Percentiles rank a stretch among this genome's conserved stretches.
Conservation (phyloP, 805 yeast genomes). For the Starmerella lactis-condensi region DNA sequence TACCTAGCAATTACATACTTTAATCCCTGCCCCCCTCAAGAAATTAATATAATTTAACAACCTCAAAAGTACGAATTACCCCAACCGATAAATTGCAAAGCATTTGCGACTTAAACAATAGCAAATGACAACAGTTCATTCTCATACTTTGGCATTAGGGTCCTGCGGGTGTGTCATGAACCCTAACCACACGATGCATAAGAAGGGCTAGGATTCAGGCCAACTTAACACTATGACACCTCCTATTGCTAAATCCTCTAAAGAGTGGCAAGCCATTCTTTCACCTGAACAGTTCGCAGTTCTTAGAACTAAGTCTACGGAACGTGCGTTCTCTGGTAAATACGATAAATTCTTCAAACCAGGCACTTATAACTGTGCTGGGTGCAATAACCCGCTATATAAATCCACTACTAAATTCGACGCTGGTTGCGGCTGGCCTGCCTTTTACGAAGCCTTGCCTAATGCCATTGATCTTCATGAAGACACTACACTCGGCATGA, state of each 20-base stretch:
- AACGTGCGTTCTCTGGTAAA: constrained; percentile 46
- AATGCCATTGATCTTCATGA: constrained; percentile 45
- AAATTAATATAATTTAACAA: too few relatives aligned
- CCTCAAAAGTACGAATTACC: too few relatives aligned
- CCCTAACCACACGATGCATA: too few relatives aligned
- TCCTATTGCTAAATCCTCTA: constrained; percentile 25
- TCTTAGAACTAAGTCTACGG: constrained; percentile 57
- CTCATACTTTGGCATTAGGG: too few relatives aligned
- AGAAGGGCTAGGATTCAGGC: too few relatives aligned
- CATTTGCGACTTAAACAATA: too few relatives aligned
- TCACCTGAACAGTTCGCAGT: constrained; percentile 63
- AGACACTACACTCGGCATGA: constrained; percentile 59
- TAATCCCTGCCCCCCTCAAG: too few relatives aligned
- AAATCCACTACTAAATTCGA: constrained; percentile 64
- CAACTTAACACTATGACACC: too few relatives aligned
- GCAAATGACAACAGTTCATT: too few relatives aligned
- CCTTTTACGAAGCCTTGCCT: constrained; percentile 77
- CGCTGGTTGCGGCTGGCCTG: constrained; percentile 97
- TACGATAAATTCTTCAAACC: constrained; percentile 30
- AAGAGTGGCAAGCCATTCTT: constrained; percentile 66
- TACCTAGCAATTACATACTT: too few relatives aligned
- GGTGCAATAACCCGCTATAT: constrained; percentile 65
- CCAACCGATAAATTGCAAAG: too few relatives aligned
- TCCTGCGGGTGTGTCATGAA: too few relatives aligned
- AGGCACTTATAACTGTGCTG: constrained; percentile 74